Base-by-base conservation (phyloP, 164 flowering plant genomes). In the Cinnamomum chago region DNA sequence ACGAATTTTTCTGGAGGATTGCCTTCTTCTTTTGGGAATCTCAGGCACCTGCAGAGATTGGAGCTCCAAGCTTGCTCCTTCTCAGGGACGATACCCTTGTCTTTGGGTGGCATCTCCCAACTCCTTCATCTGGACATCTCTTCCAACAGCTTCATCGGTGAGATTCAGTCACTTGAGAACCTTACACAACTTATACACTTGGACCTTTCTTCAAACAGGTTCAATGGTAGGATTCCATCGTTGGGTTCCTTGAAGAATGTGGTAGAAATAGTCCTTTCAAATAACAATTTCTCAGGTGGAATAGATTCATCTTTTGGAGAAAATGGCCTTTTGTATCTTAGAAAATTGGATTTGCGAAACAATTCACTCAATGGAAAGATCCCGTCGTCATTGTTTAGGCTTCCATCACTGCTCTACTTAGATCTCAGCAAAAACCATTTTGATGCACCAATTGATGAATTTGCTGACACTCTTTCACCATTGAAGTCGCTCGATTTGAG, bases 91-190 rank as follows among this genome's bases (percentile, higher is more conserved):
- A 65, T 89, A 2, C 93, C 90, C 2, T 22, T 20, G 3, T 78
- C 86, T 0, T 25, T 85, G 50, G 64, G 50, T 9, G 71, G 73
- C 2, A 84, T 88, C 23, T 51, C 62, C 3, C 70, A 76, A 28
- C 81, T 88, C 9, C 76, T 33, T 28, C 71, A 76, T 75, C 12
- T 90, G 75, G 93, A 90, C 62, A 50, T 90, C 1, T 86, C 90
- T 2, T 13, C 1, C 10, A 90, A 90, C 76, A 30, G 15, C 0
- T 79, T 89, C 65, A 77, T n/a, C 30, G 88, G 88, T 55, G 20
- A 70, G 17, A 58, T 89, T 25, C 87, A 90, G 13, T 78, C 82
- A 14, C 28, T 64, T 6, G 69, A 27, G 47, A 77, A 79, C 25
- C 80, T 81, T 50, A 71, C 55, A 3, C 62, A 72, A 13, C 72